Percentiles rank a stretch among this genome's conserved stretches.
These are phyloP conservation scores for Sporothrix luriei DNA, from an alignment of 2,329 filamentous ascomycete genomes.

Conservation along the genomic window DNA sequence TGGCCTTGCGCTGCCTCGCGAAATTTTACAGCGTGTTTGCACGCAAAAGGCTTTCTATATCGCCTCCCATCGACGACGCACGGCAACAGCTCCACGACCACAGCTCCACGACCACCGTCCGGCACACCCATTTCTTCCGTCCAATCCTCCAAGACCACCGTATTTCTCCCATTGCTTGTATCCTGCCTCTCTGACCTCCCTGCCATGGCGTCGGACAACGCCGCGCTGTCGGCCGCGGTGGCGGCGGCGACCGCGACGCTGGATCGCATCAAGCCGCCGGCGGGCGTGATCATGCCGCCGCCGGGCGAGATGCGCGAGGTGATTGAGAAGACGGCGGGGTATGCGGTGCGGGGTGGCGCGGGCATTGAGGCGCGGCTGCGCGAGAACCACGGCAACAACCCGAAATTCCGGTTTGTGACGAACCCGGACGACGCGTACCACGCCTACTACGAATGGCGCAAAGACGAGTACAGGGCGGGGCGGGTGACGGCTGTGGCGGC, in stretches of 20 bases:
- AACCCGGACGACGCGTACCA: slow-evolving; percentile 79
- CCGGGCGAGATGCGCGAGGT: slow-evolving; percentile 77
- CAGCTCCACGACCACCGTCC: not conserved
- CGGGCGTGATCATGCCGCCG: slow-evolving; percentile 84
- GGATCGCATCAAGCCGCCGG: slow-evolving; percentile 74
- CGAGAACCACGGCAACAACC: slow-evolving; percentile 78
- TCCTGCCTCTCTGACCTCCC: not conserved
- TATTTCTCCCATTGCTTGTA: not conserved
- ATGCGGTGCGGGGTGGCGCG: slow-evolving; percentile 70
- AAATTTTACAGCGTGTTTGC: slow-evolving; percentile 16
- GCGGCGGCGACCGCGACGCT: slow-evolving; percentile 52
- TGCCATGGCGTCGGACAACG: slow-evolving; percentile 26
- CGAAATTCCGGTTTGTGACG: slow-evolving; percentile 92
- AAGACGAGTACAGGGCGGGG: slow-evolving; percentile 81
- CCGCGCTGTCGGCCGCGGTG: slow-evolving; percentile 50
- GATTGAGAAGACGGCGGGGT: slow-evolving; percentile 93
- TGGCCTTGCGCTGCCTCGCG: slow-evolving; percentile 14
- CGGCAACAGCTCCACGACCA: not conserved
- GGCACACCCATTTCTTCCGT: not conserved
- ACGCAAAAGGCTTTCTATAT: not conserved
- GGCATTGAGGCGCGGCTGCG: slow-evolving; percentile 82
- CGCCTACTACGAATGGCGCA: slow-evolving; percentile 86
- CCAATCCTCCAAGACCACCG: not conserved
- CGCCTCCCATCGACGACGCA: slow-evolving; percentile 4
- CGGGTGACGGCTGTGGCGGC: slow-evolving; percentile 77